Percentiles rank a stretch among this genome's conserved stretches.
These are phyloP conservation scores for Beauveria medogensis DNA, from an alignment of 2,329 filamentous ascomycete genomes.

Conservation along the genomic window DNA sequence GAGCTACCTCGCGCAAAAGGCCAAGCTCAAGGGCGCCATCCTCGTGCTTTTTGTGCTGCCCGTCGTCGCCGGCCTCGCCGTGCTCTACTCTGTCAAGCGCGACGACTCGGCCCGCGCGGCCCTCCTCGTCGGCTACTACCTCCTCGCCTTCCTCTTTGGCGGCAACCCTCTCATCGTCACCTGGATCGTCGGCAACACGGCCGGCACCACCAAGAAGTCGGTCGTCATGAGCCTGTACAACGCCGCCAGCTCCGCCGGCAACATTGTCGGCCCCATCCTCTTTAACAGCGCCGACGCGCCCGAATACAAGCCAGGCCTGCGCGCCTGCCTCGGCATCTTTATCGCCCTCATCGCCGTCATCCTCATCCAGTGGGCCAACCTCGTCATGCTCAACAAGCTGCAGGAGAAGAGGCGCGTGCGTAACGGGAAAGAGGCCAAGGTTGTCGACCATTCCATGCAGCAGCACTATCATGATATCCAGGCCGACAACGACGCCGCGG, in stretches of 20 bases:
- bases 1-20: constrained; percentile 50
- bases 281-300: constrained; percentile 52
- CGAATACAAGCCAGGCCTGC: constrained; percentile 48
- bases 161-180: constrained; percentile 58
- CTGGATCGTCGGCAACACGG: constrained; percentile 64
- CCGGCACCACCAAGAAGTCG: constrained; percentile 59
- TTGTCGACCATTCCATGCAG: constrained; percentile 55
- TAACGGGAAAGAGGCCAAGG: constrained; percentile 52
- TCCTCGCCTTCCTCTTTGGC: constrained; percentile 58
- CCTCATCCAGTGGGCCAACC: constrained; percentile 43
- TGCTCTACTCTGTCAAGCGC: constrained; percentile 46
- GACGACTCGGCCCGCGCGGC: constrained; percentile 32
- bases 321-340: constrained; percentile 46
- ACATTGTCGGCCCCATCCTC: constrained; percentile 58
- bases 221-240: constrained; percentile 57
- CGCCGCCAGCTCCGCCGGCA: constrained; percentile 52
- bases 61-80: constrained; percentile 50
- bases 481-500: constrained; percentile 18
- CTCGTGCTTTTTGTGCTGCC: constrained; percentile 47
- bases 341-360: constrained; percentile 44
- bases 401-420: constrained; percentile 46
- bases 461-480: constrained; percentile 31
- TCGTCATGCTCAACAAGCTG: constrained; percentile 48
- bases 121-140: constrained; percentile 54
- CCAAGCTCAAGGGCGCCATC: constrained; percentile 48